These are phyloP conservation scores for Medicago truncatula DNA, from an alignment of 306 rosid species.

Conservation along the genomic window MtrunA17r5.0-ANR NC_053045.1:184501-185000, in stretches of 20 bases:
- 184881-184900: conserved; percentile 76
- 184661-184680: too few species aligned
- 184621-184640: conserved; percentile 75
- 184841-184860: conserved; percentile 84
- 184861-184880: conserved; percentile 68
- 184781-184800: not conserved
- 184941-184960: conserved; percentile 77
- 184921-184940: conserved; percentile 73
- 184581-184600: conserved; percentile 49
- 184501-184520: too few species aligned
- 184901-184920: conserved; percentile 67
- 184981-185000: conserved; percentile 92
- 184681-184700: too few species aligned
- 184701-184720: too few species aligned
- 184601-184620: conserved; percentile 72
- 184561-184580: conserved; percentile 75
- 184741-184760: not conserved
- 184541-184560: conserved; percentile 61
- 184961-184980: conserved; percentile 65
- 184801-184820: conserved; percentile 76
- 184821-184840: conserved; percentile 86
- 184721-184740: not conserved
- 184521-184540: not conserved
- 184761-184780: too few species aligned
- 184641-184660: not conserved